Evolutionary conservation across 1,284 basidiomycete genomes (phyloP).

Genomic region (Pseudomicrostroma phylloplanum): DNA sequence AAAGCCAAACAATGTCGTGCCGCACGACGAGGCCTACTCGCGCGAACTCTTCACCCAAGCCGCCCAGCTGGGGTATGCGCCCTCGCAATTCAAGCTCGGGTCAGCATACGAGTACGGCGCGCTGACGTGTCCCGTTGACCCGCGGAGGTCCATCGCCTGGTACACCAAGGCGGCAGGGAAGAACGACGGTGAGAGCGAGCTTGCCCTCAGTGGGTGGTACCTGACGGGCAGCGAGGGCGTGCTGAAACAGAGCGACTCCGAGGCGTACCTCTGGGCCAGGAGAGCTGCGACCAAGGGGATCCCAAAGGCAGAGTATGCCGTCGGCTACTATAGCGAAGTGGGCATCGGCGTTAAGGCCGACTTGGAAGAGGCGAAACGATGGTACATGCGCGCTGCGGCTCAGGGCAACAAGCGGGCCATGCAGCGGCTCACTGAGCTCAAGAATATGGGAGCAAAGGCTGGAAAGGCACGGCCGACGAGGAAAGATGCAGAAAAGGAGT

Average conservation of each 20-base stretch:
- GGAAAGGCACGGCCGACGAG: constrained; percentile 35
- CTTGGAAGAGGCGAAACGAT: constrained; percentile 87
- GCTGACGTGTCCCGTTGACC: constrained; percentile 84
- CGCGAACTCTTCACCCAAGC: constrained; percentile 84
- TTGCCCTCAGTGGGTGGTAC: constrained; percentile 96
- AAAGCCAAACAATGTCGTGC: constrained; percentile 51
- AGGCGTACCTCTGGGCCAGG: constrained; percentile 68
- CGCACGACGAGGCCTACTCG: constrained; percentile 69
- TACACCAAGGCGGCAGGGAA: constrained; percentile 96
- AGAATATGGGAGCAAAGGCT: constrained; percentile 45
- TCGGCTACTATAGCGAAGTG: constrained; percentile 82
- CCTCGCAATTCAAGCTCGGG: constrained; percentile 89
- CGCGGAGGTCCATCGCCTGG: constrained; percentile 89
- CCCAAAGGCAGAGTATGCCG: constrained; percentile 69
- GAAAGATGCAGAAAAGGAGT: constrained; percentile 40
- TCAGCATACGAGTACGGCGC: constrained; percentile 89
- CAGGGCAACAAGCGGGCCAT: constrained; percentile 92
- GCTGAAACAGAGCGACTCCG: constrained; percentile 91
- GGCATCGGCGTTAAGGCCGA: constrained; percentile 97
- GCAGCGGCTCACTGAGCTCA: constrained; percentile 77
- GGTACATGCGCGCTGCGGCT: constrained; percentile 84
- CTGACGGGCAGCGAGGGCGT: constrained; percentile 75
- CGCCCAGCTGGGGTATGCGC: constrained; percentile 86
- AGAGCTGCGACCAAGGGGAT: constrained; percentile 53
- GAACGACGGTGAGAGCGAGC: constrained; percentile 86